phyloP scores from a whole-genome alignment of 2,329 filamentous ascomycete species.

The Aureobasidium pullulans region DNA sequence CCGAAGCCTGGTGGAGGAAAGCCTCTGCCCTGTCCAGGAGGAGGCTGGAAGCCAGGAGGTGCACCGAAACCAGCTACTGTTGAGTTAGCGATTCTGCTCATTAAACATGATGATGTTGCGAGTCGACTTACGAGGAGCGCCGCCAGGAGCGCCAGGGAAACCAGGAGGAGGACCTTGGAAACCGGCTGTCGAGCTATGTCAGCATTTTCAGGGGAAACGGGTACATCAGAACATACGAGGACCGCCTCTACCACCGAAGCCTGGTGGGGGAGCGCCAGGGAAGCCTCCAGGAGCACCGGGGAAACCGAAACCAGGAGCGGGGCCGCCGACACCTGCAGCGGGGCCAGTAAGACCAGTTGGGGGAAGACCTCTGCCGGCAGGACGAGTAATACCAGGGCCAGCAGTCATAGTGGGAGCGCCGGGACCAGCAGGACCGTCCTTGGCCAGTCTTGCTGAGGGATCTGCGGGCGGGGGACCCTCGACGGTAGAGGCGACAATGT shows the following conservation, averaged over 20 bases:
- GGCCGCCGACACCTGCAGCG: constrained; percentile 77
- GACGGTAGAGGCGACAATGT: constrained; percentile 90
- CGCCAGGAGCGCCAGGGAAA: constrained; percentile 40
- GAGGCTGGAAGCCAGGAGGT: constrained; percentile 27
- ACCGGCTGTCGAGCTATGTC: constrained; percentile 11
- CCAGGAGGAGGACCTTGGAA: constrained; percentile 22
- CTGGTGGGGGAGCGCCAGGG: constrained; percentile 35
- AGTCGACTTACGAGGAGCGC: constrained; percentile 18
- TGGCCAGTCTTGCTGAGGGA: constrained; percentile 77
- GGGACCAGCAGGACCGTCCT: constrained; percentile 51
- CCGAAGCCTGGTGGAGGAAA: constrained; percentile 9
- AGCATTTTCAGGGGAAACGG: background rate
- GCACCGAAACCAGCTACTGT: constrained; percentile 17
- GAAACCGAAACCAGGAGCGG: constrained; percentile 54
- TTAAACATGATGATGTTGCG: background rate
- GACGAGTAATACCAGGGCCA: constrained; percentile 83
- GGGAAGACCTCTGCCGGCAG: constrained; percentile 71
- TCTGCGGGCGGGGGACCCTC: constrained; percentile 94
- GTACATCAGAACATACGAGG: constrained; percentile 20
- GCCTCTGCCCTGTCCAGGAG: constrained; percentile 35
- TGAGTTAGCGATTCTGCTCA: background rate
- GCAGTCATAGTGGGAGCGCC: constrained; percentile 63
- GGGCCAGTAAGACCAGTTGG: constrained; percentile 82
- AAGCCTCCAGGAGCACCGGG: constrained; percentile 43
- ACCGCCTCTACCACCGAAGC: constrained; percentile 29